Percentiles rank a stretch among this genome's conserved stretches.
Evolutionary conservation across 2,329 filamentous ascomycete species (phyloP).

Genomic region (Cercospora nicotianae): DNA sequence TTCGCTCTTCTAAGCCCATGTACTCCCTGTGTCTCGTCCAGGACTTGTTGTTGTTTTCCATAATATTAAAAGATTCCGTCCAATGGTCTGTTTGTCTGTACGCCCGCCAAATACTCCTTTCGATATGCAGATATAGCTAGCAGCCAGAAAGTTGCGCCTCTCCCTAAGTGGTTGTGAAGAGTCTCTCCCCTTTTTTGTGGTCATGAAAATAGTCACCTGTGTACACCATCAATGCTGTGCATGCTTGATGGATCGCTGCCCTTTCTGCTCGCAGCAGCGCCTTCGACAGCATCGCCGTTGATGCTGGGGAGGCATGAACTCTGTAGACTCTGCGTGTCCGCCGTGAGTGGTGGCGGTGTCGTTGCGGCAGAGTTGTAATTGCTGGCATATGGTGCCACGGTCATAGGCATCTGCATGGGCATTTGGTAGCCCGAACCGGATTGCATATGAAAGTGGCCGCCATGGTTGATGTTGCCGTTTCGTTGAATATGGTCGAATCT

Average conservation of each 20-base stretch:
- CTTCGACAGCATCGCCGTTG: conserved; percentile 40
- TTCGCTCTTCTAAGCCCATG: background rate
- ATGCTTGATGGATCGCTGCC: conserved; percentile 29
- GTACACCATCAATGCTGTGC: conserved; percentile 20
- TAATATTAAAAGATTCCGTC: background rate
- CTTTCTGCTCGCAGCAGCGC: conserved; percentile 33
- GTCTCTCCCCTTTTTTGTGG: background rate
- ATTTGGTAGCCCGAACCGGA: conserved; percentile 12
- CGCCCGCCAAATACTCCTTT: background rate
- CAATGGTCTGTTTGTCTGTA: background rate
- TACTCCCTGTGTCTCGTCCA: background rate
- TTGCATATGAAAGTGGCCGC: conserved; percentile 8
- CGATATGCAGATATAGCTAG: background rate
- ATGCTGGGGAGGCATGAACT: conserved; percentile 34
- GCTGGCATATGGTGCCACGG: conserved; percentile 26
- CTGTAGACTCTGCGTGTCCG: conserved; percentile 33
- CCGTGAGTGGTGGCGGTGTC: conserved; percentile 33
- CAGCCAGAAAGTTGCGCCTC: background rate
- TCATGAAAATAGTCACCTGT: conserved; percentile 18
- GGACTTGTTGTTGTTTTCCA: background rate
- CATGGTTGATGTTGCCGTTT: conserved; percentile 16
- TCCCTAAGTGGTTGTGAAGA: background rate
- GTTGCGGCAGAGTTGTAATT: conserved; percentile 33
- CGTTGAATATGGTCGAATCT: conserved; percentile 37
- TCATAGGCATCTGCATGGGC: conserved; percentile 17